Evolutionary conservation across 1,284 basidiomycete species (phyloP), one percentile per base, ranked within the genome.

Genomic region (Fomitopsis palustris): DNA sequence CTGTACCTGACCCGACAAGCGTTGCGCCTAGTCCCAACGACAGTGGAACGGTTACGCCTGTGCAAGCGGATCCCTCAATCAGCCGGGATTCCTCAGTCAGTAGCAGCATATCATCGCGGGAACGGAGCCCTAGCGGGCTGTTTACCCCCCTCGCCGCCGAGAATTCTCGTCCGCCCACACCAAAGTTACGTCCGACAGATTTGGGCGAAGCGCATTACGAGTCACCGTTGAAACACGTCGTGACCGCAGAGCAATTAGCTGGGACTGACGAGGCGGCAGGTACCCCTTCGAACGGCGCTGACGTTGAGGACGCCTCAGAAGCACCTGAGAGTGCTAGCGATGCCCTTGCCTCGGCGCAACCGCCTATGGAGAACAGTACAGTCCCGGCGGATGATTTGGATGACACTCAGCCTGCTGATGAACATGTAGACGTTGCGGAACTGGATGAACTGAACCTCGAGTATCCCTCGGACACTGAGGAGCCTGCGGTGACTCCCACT

Each of bases 1-100:
- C 65, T 27, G 75, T 78, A 21, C 74, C 73, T 37, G 79, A 80
- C 58, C 77, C 77, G 14, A 71, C 73, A 6, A 72, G 69, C 51
- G 62, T 65, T 23, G 56, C 65, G 60, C 61, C 49, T 52, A 52
- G 49, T 27, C 49, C 49, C n/a, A 17, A 19, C 3, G 49, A 52
- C 17, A 16, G 49, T 27, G 29, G 53, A 57, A 7, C 58, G 23
- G 38, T 57, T 27, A 23, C 37, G 5, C 23, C 49, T 23, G 35
- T 8, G 21, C 42, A 31, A 29, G 25, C 42, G 17, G n/a, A 35
- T 19, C 14, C 5, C 42, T n/a, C 42, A 38, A 8, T 62, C 55
- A n/a, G 49, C 25, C 56, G 42, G 49, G 51, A 16, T 23, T 63
- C 54, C 45, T 62, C 43, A 55, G 58, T 8, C 31, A 60, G 17